phyloP scores from a whole-genome alignment of 352 stramenopile genomes.

The Phytophthora pisi region DNA sequence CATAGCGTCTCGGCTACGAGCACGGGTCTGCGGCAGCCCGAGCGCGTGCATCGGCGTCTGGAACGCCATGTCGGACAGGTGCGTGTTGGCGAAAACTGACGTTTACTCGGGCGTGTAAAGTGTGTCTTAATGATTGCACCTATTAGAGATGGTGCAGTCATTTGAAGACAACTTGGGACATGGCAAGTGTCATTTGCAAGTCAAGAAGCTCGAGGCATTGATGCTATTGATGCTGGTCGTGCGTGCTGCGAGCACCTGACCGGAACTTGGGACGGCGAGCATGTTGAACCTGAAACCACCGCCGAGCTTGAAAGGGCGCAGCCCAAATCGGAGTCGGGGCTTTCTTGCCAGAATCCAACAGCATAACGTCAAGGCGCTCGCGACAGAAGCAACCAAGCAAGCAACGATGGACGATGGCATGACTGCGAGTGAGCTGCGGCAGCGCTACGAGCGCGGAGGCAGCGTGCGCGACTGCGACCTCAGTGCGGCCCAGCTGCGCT shows the following conservation, averaged over 20 bases:
- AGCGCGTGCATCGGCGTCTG: slow-evolving; percentile 68
- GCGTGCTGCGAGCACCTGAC: too few species aligned
- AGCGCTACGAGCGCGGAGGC: slow-evolving; percentile 76
- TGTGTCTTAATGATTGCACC: background rate
- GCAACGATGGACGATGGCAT: slow-evolving; percentile 61
- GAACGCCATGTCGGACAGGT: slow-evolving; percentile 30
- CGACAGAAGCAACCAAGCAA: slow-evolving; percentile 7
- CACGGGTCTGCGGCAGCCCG: slow-evolving; percentile 51
- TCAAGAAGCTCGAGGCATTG: too few species aligned
- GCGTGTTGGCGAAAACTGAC: background rate
- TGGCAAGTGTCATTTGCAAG: too few species aligned
- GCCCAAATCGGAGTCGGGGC: slow-evolving; percentile 10
- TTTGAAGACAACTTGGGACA: too few species aligned
- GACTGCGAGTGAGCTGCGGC: slow-evolving; percentile 69
- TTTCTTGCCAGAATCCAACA: slow-evolving; percentile 3
- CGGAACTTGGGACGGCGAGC: background rate
- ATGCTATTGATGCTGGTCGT: too few species aligned
- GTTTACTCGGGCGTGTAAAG: background rate
- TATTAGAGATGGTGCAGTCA: too few species aligned
- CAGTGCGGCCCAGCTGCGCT: slow-evolving; percentile 76
- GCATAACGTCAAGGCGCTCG: background rate
- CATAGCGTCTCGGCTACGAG: slow-evolving; percentile 18
- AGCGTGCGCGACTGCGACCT: slow-evolving; percentile 79
- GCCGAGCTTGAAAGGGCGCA: slow-evolving; percentile 16
- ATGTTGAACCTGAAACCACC: slow-evolving; percentile 8